Percentiles rank a stretch among this genome's conserved stretches.
phyloP scores from a whole-genome alignment of 176 grass and related monocot genomes.

The Cenchrus fungigraminus region DNA sequence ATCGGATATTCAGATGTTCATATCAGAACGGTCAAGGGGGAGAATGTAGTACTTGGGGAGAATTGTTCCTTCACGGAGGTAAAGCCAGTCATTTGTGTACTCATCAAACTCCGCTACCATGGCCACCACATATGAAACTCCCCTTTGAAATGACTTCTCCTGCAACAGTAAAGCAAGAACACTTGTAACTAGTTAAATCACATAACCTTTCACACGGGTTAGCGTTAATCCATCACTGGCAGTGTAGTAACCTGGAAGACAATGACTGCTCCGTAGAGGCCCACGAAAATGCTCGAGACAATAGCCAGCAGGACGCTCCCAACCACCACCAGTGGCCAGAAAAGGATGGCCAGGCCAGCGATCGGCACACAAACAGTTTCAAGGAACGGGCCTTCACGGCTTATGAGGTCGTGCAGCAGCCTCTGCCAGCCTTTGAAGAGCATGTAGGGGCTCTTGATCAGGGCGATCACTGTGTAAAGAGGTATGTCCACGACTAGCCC shows the following conservation, averaged over 20 bases:
- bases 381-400: slow-evolving; percentile 83
- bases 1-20: slow-evolving; percentile 2
- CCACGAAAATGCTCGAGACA: slow-evolving; percentile 89
- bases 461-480: slow-evolving; percentile 76
- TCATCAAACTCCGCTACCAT: slow-evolving; percentile 96
- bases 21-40: background rate
- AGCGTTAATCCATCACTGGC: background rate
- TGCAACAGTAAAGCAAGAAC: slow-evolving; percentile 6
- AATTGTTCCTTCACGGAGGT: slow-evolving; percentile 85
- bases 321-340: slow-evolving; percentile 89
- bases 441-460: slow-evolving; percentile 98
- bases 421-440: slow-evolving; percentile 99
- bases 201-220: background rate
- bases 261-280: slow-evolving; percentile 86
- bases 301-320: slow-evolving; percentile 78
- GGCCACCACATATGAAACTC: slow-evolving; percentile 79
- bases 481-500: slow-evolving; percentile 82
- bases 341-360: slow-evolving; percentile 83
- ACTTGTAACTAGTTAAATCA: background rate
- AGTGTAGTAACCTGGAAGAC: slow-evolving; percentile 73
- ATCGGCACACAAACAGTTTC: slow-evolving; percentile 87
- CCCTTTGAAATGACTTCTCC: slow-evolving; percentile 78
- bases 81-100: slow-evolving; percentile 97
- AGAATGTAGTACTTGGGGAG: slow-evolving; percentile 72
- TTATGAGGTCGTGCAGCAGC: slow-evolving; percentile 84